Evolutionary conservation across 768 basidiomycete species (phyloP).

Genomic region (Cantharellus anzutake): DNA sequence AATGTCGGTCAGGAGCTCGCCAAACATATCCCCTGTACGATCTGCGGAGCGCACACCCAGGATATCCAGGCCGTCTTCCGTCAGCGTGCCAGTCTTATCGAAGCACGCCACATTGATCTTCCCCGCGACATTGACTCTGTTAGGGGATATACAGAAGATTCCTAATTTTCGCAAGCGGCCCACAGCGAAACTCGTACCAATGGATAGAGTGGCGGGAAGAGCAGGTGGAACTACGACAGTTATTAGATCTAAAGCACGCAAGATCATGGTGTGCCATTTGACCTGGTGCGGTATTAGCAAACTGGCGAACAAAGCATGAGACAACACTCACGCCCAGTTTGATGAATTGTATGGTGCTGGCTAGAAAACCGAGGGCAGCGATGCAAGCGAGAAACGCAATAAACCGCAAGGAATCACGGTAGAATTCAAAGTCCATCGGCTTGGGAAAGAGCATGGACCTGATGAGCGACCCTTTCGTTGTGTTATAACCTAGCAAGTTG

Average conservation of each 20-base stretch:
- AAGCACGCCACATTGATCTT: conserved; percentile 97
- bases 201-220: conserved; percentile 88
- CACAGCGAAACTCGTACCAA: conserved; percentile 92
- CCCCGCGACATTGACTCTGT: conserved; percentile 84
- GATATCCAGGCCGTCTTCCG: conserved; percentile 94
- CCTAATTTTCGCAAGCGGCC: conserved; percentile 66
- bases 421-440: conserved; percentile 98
- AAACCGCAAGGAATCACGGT: conserved; percentile 79
- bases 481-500: conserved; percentile 47
- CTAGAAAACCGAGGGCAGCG: conserved; percentile 77
- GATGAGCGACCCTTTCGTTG: conserved; percentile 89
- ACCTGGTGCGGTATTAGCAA: conserved; percentile 28
- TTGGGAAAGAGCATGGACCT: conserved; percentile 98
- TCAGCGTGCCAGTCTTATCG: conserved; percentile 97
- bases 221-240: conserved; percentile 97
- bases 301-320: neutral
- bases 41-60: conserved; percentile 82
- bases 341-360: conserved; percentile 82
- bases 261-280: conserved; percentile 71
- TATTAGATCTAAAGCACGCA: conserved; percentile 86
- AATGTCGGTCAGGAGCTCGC: conserved; percentile 74
- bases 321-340: conserved; percentile 51
- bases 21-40: conserved; percentile 56
- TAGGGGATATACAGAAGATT: conserved; percentile 94
- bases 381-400: conserved; percentile 84